A percentile compares a stretch with the other conserved stretches of the same genome.
Evolutionary conservation across 495 filamentous ascomycete species (phyloP).

Genomic region (Neurospora terricola): DNA sequence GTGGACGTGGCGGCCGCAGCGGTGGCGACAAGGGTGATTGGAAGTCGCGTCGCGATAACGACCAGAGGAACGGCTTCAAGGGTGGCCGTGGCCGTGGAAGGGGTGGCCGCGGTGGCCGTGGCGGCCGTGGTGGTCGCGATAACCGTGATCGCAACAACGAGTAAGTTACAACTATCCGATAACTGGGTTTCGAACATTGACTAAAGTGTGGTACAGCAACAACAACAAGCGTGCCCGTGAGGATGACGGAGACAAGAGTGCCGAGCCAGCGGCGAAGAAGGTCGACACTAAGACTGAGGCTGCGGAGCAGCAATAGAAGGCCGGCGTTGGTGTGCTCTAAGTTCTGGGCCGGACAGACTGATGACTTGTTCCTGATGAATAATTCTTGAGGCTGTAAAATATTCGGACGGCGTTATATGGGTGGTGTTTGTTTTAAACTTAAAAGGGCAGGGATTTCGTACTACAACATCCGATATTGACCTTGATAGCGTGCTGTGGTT

Average conservation of each 20-base stretch:
- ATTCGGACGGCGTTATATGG: background rate
- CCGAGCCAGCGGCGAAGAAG: slow-evolving; percentile 26
- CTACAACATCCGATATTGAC: background rate
- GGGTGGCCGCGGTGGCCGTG: slow-evolving; percentile 32
- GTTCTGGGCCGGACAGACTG: background rate
- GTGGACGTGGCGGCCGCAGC: slow-evolving; percentile 21
- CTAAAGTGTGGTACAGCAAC: slow-evolving; percentile 22
- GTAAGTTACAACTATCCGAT: slow-evolving; percentile 7
- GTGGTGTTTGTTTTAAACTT: background rate
- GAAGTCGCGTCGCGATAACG: slow-evolving; percentile 56
- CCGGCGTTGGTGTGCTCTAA: background rate
- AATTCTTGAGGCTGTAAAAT: background rate
- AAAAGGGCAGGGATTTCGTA: background rate
- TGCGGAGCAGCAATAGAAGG: background rate
- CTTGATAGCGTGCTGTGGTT: background rate
- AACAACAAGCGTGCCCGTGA: slow-evolving; percentile 37
- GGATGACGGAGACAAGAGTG: slow-evolving; percentile 20
- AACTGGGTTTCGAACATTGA: background rate
- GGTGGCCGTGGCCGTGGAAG: slow-evolving; percentile 30
- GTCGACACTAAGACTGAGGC: background rate
- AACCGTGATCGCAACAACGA: slow-evolving; percentile 24
- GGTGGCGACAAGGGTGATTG: slow-evolving; percentile 40
- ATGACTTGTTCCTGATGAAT: background rate
- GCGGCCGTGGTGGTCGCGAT: slow-evolving; percentile 26
- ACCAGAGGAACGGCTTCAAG: slow-evolving; percentile 53